A percentile compares a stretch with the other conserved stretches of the same genome.
Evolutionary conservation across 352 stramenopile species (phyloP).

Genomic region (Blastocystis sp.): DNA sequence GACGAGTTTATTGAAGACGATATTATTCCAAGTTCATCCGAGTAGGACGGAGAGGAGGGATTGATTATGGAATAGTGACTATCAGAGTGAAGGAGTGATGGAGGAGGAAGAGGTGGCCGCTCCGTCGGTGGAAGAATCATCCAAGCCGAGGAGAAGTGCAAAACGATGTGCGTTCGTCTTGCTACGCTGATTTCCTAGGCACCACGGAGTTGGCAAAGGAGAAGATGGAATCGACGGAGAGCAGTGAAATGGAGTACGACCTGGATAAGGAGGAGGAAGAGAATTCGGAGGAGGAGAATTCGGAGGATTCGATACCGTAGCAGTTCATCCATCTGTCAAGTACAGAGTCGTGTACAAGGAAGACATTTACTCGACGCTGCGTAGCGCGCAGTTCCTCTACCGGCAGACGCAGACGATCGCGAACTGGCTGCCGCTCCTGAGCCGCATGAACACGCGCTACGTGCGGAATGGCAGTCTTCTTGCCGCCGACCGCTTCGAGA

Average conservation of each 20-base stretch:
- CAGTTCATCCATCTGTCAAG: background rate
- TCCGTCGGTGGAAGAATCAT: background rate
- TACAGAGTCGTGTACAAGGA: background rate
- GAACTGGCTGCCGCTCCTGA: conserved; percentile 6
- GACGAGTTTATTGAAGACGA: background rate
- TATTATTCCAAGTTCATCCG: background rate
- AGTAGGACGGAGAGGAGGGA: background rate
- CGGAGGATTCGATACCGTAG: background rate
- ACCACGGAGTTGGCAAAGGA: background rate
- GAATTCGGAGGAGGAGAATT: background rate
- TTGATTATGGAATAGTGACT: background rate
- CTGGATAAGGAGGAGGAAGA: background rate
- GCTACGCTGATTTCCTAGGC: background rate
- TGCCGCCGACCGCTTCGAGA: background rate
- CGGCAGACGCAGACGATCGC: conserved; percentile 2
- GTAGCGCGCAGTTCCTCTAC: background rate
- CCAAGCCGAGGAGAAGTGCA: too few relatives aligned
- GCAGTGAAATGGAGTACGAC: background rate
- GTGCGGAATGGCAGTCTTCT: background rate
- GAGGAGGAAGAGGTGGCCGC: background rate
- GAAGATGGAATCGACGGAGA: background rate
- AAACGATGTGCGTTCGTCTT: too few relatives aligned
- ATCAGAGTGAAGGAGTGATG: background rate
- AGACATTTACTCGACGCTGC: background rate
- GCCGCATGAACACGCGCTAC: conserved; percentile 51